Base-by-base conservation (phyloP, 2,329 filamentous ascomycete genomes). In the Emmonsia crescens region DNA sequence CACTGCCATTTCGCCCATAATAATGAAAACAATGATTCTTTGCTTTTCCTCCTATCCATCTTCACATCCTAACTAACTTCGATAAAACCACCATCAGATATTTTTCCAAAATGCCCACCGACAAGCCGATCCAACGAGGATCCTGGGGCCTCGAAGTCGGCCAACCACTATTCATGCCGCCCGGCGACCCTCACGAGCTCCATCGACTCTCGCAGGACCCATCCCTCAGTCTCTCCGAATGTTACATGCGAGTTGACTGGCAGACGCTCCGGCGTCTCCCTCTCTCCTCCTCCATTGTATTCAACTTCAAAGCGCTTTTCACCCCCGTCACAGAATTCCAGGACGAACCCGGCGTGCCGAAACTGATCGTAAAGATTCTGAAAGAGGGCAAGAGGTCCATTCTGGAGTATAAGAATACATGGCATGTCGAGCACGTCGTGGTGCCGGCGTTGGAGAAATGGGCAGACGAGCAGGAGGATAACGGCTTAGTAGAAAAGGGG, bases 301-400 rank as follows among this genome's bases (percentile, higher is more conserved):
- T 96, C 78, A 95, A 94, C 73, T 96, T 93, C 82, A 95, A 93
- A 70, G 89, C 88, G 0, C 74, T 94, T 0, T 95, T 95, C 74
- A 94, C 89, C 0, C 88, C 88, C 0, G 72, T 96, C 0, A 71
- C 79, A 0, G 84, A 88, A 65, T 85, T 95, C 62, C 77, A 83
- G 2, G 79, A 88, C 61, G 91, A 96, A 72, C 83, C 88, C 0
- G 88, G 85, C 55, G 76, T 96, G 0, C 91, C 91, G 0, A 83
- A 82, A 0, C 71, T 95, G 5, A 60, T 91, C 1, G 73, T 85
- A 1, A 89, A 87, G 73, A 77, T 94, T 0, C 68, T 93, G n/a
- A 82, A 78, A 24, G 84, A 89, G 36, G 89, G 87, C 1, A 91
- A 91, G 74, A 80, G 80, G 70, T 84, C 74, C 46, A 68, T 93